A percentile compares a stretch with the other conserved stretches of the same genome.
phyloP scores from a whole-genome alignment of 345 rosid species.

The Psidium guajava region DNA sequence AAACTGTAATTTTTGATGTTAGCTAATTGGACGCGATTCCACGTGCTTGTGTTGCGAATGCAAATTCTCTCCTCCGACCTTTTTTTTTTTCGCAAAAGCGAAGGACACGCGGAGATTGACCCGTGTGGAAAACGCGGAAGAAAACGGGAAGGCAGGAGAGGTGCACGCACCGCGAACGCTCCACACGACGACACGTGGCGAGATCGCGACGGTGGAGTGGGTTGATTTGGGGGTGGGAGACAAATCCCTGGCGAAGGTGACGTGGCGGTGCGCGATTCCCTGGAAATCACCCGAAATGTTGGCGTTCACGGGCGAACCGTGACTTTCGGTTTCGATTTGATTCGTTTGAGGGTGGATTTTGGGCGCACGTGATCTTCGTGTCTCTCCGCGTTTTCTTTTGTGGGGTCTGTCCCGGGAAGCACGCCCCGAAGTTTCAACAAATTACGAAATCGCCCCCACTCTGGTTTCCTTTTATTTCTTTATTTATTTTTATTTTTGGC shows the following conservation, averaged over 20 bases:
- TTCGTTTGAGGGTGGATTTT: not conserved
- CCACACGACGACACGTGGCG: not conserved
- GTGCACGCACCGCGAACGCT: not conserved
- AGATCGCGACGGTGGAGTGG: not conserved
- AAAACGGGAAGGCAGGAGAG: accelerated
- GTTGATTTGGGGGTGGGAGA: not conserved
- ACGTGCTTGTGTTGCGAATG: no score
- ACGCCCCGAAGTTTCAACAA: not conserved
- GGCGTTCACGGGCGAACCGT: not conserved
- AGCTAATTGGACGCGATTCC: no score
- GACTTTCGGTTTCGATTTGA: not conserved
- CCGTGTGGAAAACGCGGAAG: not conserved
- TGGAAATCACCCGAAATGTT: not conserved
- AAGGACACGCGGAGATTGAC: not conserved
- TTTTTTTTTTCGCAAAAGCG: not conserved
- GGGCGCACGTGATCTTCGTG: not conserved
- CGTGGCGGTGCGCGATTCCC: not conserved
- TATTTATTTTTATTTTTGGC: no score
- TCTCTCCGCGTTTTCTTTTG: not conserved
- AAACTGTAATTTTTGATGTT: no score
- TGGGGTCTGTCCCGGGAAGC: not conserved
- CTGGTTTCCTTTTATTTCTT: no score
- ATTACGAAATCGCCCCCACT: not conserved
- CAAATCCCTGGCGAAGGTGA: not conserved
- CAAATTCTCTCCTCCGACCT: not conserved